Conservation (phyloP, 1,139 yeast species). For the Blastobotrys proliferans region DNA sequence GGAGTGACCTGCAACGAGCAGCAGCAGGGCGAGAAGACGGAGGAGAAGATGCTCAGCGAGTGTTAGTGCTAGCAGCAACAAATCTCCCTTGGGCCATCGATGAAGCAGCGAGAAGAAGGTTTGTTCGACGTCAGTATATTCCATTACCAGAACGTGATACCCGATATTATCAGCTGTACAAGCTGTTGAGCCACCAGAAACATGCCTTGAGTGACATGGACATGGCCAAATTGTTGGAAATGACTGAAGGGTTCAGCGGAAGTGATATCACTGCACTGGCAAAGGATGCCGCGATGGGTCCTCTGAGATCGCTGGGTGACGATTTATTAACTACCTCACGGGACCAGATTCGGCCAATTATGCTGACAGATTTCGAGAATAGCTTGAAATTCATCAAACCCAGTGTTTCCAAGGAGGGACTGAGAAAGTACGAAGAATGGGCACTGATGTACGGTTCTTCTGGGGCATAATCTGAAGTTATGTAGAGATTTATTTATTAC, state of each 20-base stretch:
- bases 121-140: conserved; percentile 88
- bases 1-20: conserved; percentile 92
- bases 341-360: conserved; percentile 79
- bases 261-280: conserved; percentile 94
- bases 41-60: conserved; percentile 62
- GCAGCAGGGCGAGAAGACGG: conserved; percentile 63
- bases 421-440: conserved; percentile 82
- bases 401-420: conserved; percentile 83
- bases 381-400: conserved; percentile 86
- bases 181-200: conserved; percentile 70
- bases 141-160: conserved; percentile 92
- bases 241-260: conserved; percentile 84
- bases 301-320: conserved; percentile 86
- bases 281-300: conserved; percentile 98
- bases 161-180: conserved; percentile 64
- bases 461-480: conserved; percentile 48
- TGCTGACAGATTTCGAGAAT: conserved; percentile 66
- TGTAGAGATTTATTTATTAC: too few relatives aligned
- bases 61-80: conserved; percentile 90
- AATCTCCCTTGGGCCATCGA: conserved; percentile 98
- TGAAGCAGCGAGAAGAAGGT: conserved; percentile 95
- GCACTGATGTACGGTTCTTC: conserved; percentile 85
- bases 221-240: conserved; percentile 51
- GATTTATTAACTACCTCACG: conserved; percentile 78
- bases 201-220: conserved; percentile 62